A percentile compares a stretch with the other conserved stretches of the same genome.
phyloP scores from a whole-genome alignment of 2,329 filamentous ascomycete genomes.

The Juglanconis juglandina region DNA sequence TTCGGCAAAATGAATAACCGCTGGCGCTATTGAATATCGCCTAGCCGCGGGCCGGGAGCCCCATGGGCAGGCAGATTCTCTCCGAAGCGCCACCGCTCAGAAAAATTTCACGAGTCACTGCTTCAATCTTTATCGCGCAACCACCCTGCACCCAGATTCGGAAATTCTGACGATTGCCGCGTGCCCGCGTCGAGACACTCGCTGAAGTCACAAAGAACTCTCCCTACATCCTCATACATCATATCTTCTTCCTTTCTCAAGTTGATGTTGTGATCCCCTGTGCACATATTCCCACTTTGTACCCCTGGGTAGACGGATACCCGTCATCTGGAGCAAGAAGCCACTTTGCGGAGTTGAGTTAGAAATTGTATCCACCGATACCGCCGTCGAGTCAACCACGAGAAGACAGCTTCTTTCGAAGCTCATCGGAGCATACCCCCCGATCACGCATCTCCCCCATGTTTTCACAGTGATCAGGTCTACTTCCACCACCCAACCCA shows the following conservation, averaged over 20 bases:
- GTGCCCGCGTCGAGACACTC: not conserved
- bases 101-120: not conserved
- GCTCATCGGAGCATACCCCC: slow-evolving; percentile 1
- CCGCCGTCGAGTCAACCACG: not conserved
- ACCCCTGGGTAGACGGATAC: not conserved
- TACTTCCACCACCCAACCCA: not conserved
- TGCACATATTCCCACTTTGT: not conserved
- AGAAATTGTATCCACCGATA: not conserved
- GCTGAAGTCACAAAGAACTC: not conserved
- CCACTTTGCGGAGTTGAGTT: not conserved
- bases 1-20: not conserved
- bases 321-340: not conserved
- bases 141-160: not conserved
- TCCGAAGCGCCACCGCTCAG: not conserved
- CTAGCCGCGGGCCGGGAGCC: not conserved
- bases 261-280: too few relatives aligned
- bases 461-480: not conserved
- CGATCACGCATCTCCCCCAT: not conserved
- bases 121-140: not conserved
- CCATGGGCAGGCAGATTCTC: not conserved
- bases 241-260: too few relatives aligned
- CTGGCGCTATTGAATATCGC: too few relatives aligned
- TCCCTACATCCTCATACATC: not conserved
- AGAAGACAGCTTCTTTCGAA: not conserved
- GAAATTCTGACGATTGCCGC: not conserved